Base-by-base conservation (phyloP, 179 eudicot species). In the Beta corolliflora region DNA sequence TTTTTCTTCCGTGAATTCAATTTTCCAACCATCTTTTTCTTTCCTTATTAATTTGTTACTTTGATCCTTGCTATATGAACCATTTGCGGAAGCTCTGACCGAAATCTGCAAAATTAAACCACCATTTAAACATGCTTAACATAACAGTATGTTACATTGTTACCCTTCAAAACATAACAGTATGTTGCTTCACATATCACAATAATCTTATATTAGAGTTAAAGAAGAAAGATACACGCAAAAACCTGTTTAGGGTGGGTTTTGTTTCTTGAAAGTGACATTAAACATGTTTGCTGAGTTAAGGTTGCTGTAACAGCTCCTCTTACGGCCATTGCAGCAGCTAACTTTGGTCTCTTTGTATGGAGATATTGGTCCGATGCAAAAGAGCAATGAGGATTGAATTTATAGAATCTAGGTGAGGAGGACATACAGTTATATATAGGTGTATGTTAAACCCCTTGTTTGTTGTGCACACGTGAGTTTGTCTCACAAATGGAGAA, bases 1-100 rank as follows among this genome's bases (percentile, higher is more conserved):
- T 79, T 90, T 91, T 66, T 85, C 90, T 9, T 88, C 89, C 0
- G 90, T 83, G 84, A 86, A 90, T 14, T 81, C 84, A 19, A 84
- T 81, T 64, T 77, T 84, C 63, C 72, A 67, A 19, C 53, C 75
- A 65, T 76, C 58, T 9, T 12, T 54, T 55, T 66, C 80, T 77
- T 31, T 64, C 14, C 64, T 63, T 15, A 77, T 73, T 5, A 53
- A 29, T 36, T 64, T 80, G 78, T 85, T 89, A 50, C 83, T 81
- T 29, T 82, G 87, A 31, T 79, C 77, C 9, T 79, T 80, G 3
- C 69, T 86, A 15, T 75, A 86, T 31, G 86, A 79, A 69, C 76
- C 55, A 29, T 75, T 25, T 6, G 73, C 84, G 29, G 86, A 87
- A 65, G 90, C 90, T 78, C 81, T 87, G 55, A 82, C 78, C 19